Base-by-base conservation (phyloP, 2,329 filamentous ascomycete genomes). In the Cladosporium sp. region DNA sequence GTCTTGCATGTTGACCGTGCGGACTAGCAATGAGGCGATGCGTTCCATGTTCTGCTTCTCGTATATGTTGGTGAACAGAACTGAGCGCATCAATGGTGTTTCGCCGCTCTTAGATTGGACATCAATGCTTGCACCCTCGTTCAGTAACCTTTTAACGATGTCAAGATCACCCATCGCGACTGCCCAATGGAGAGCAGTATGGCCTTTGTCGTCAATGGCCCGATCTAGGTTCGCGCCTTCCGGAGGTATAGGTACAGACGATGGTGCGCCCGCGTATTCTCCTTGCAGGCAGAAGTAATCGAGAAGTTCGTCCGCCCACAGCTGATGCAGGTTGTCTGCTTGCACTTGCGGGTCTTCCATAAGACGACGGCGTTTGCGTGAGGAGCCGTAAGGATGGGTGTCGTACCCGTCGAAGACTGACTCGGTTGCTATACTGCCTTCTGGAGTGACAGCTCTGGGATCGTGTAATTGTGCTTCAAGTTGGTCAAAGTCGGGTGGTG, bases 151-250 rank as follows among this genome's bases (percentile, higher is more conserved):
- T 77, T 90, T 92, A 68, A 97, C 92, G 18, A 98, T 92, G 59
- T 94, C 91, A 34, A 97, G 84, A 71, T 98, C 95, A 66, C 95
- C 95, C 94, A 99, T 99, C 28, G 95, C 92, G 63, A 92, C 93
- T 21, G 93, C 95, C 95, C 95, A 99, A 76, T 99, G 95, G 71
- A 99, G 86, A 6, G 94, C 93, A 2, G 93, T 96, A 75, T 98
- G 93, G 11, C 90, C 90, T 73, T 96, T 93, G 52, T 93, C 91
- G 76, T 99, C 95, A 69, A 99, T 97, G n/a, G 90, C 85, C 77
- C 92, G 91, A 78, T 99, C 91, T 6, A 96, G 89, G 74, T 96
- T 90, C 73, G 97, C 96, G 76, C 92, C 90, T 38, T 88, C 83
- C 0, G 95, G 95, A 2, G 94, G 93, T 68, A 92, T 88, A 1